Conservation (phyloP, 306 rosid species). For the Castanea crenata region DNA sequence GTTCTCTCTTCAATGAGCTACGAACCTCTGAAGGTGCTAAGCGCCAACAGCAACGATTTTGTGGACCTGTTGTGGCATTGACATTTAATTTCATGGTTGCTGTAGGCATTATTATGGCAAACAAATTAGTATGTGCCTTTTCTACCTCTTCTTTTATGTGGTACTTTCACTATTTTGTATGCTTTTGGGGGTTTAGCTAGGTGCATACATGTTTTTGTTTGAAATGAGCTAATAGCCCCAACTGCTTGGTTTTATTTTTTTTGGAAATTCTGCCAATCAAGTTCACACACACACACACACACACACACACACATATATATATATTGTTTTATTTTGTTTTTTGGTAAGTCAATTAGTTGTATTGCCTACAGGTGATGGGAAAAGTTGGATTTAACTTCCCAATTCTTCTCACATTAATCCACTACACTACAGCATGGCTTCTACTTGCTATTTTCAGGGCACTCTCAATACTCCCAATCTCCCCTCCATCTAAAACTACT, state of each 20-base stretch:
- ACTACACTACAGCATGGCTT: constrained; percentile 75
- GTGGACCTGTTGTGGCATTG: constrained; percentile 80
- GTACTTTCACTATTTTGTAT: background rate
- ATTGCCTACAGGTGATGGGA: constrained; percentile 80
- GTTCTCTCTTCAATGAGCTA: constrained; percentile 78
- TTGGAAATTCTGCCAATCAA: background rate
- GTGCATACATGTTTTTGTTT: background rate
- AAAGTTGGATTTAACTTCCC: constrained; percentile 89
- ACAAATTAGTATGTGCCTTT: constrained; percentile 53
- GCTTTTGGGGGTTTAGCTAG: background rate
- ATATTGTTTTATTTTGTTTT: too few relatives aligned
- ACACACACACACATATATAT: too few relatives aligned
- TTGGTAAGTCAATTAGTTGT: background rate
- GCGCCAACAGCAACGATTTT: constrained; percentile 86
- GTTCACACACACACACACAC: too few relatives aligned
- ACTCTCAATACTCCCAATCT: constrained; percentile 70
- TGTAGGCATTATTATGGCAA: constrained; percentile 74
- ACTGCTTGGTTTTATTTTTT: background rate
- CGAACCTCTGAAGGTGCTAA: constrained; percentile 89
- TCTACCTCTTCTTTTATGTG: background rate
- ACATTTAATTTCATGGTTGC: constrained; percentile 75
- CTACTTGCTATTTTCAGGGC: constrained; percentile 80
- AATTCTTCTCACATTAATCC: constrained; percentile 82
- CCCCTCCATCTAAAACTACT: constrained; percentile 83
- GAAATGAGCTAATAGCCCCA: background rate